Evolutionary conservation across 2,329 filamentous ascomycete genomes (phyloP).

Genomic region (Rhynchosporium graminicola): DNA sequence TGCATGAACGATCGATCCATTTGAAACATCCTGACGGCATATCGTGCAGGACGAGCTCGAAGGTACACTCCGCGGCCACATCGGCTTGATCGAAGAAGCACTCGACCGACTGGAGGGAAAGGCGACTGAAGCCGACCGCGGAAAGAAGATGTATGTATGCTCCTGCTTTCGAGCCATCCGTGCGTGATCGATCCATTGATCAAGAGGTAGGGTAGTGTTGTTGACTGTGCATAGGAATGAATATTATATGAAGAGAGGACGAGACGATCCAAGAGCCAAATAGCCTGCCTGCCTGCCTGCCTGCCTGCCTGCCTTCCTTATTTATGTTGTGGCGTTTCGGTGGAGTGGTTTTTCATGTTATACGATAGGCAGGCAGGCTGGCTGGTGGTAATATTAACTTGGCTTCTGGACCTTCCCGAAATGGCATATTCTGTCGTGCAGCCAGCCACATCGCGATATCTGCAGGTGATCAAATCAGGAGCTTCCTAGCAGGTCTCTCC

Average conservation of each 20-base stretch:
- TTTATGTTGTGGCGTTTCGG: conserved; percentile 10
- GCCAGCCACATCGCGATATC: conserved; percentile 10
- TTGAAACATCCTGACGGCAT: conserved; percentile 18
- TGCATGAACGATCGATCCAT: no score
- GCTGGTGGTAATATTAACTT: neutral
- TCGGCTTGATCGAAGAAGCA: conserved; percentile 31
- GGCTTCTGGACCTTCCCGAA: conserved; percentile 7
- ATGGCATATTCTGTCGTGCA: conserved; percentile 11
- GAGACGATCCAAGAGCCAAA: conserved; percentile 24
- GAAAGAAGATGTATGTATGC: conserved; percentile 29
- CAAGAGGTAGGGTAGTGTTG: neutral
- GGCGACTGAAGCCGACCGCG: conserved; percentile 24
- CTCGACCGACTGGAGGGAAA: conserved; percentile 29
- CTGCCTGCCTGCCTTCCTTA: no score
- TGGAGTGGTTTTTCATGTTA: neutral
- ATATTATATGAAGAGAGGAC: conserved; percentile 27
- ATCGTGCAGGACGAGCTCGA: conserved; percentile 27
- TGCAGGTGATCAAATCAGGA: conserved; percentile 11
- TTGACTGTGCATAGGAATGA: conserved; percentile 24
- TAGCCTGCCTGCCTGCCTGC: neutral
- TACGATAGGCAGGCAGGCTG: conserved; percentile 11
- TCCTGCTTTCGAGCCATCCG: neutral
- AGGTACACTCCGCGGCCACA: conserved; percentile 29
- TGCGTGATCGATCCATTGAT: neutral
- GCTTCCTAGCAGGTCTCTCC: neutral